Conservation (phyloP, 148 eudicot species). For the Fagopyrum esculentum region DNA sequence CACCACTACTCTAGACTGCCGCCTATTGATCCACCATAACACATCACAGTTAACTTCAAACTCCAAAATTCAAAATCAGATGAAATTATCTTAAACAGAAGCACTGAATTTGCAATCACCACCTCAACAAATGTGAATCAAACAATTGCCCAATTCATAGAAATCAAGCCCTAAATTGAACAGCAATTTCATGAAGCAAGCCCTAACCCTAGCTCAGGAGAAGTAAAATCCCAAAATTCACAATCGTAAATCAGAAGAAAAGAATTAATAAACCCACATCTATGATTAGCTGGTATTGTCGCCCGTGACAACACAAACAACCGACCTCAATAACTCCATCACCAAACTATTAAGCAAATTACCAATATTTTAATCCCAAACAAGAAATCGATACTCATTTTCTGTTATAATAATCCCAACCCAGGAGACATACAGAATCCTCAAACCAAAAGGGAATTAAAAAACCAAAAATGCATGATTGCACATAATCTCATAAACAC, state of each 20-base stretch:
- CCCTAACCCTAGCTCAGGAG: not conserved
- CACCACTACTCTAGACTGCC: conserved; percentile 21
- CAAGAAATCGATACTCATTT: not conserved
- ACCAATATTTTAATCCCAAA: not conserved
- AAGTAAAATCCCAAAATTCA: not conserved
- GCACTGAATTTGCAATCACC: not conserved
- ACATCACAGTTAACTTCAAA: conserved; percentile 19
- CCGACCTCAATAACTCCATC: conserved; percentile 10
- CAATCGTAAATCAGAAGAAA: not conserved
- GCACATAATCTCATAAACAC: not conserved
- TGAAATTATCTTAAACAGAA: conserved; percentile 16
- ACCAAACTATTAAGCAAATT: not conserved
- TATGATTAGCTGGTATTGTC: conserved; percentile 11
- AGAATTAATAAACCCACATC: not conserved
- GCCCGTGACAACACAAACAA: conserved; percentile 8
- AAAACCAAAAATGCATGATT: not conserved
- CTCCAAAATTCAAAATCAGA: conserved; percentile 10
- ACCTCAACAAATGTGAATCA: not conserved
- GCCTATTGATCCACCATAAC: conserved; percentile 31
- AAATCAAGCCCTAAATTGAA: not conserved
- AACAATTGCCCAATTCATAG: not conserved
- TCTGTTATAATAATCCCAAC: not conserved
- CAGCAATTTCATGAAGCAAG: not conserved
- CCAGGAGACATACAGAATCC: not conserved
- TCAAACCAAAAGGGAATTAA: not conserved